phyloP scores from a whole-genome alignment of 306 rosid genomes.

The Quillaja saponaria region DNA sequence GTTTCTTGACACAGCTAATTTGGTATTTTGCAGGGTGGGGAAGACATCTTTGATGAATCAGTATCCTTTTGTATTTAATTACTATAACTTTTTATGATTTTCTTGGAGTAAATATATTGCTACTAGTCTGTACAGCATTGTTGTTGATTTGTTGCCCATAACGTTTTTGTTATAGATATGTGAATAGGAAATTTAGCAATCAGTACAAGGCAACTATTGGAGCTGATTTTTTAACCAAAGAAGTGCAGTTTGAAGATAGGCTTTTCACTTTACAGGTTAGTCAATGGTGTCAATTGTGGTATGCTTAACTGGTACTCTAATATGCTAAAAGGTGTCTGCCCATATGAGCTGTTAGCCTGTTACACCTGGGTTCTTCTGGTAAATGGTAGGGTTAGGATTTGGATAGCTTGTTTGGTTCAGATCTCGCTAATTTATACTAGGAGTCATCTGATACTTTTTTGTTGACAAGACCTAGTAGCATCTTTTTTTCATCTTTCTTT shows the following conservation, averaged over 20 bases:
- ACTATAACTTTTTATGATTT: neutral
- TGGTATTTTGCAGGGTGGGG: conserved; percentile 83
- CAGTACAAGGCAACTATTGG: conserved; percentile 99
- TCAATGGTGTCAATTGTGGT: neutral
- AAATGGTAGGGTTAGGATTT: neutral
- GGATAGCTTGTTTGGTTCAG: too few relatives aligned
- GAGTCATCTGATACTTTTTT: too few relatives aligned
- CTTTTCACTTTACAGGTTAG: conserved; percentile 95
- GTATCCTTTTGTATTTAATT: conserved; percentile 62
- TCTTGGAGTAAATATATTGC: neutral
- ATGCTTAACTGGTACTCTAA: conserved; percentile 12
- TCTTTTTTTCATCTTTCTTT: too few relatives aligned
- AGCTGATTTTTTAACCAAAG: conserved; percentile 94
- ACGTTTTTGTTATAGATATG: conserved; percentile 66
- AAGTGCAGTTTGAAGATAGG: conserved; percentile 98
- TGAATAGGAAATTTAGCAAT: conserved; percentile 95
- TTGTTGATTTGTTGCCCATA: conserved; percentile 31
- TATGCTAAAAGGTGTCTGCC: conserved; percentile 13
- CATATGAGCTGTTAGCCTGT: conserved; percentile 19
- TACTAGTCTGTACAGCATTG: neutral
- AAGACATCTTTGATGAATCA: conserved; percentile 99
- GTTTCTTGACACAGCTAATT: neutral
- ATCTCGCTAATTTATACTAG: too few relatives aligned
- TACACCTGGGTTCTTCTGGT: neutral
- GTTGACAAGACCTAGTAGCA: too few relatives aligned